phyloP scores from a whole-genome alignment of 805 yeast genomes.

The Yamadazyma ubonensis region DNA sequence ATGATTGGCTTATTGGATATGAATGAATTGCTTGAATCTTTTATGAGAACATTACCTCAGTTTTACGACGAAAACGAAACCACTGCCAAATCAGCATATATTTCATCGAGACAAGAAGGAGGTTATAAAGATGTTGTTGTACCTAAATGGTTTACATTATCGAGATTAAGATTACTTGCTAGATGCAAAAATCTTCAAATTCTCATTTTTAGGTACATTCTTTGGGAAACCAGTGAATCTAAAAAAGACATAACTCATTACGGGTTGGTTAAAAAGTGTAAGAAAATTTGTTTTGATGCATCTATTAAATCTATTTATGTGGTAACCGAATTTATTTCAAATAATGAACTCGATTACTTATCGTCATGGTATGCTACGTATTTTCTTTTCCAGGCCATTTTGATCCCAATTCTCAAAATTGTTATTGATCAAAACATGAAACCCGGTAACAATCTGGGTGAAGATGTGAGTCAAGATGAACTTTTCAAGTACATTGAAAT shows the following conservation, averaged over 20 bases:
- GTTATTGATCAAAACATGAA: constrained; percentile 15
- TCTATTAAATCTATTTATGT: constrained; percentile 16
- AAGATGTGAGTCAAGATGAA: constrained; percentile 12
- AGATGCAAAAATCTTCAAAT: constrained; percentile 19
- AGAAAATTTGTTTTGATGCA: constrained; percentile 17
- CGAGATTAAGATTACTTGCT: constrained; percentile 19
- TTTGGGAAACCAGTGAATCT: constrained; percentile 20
- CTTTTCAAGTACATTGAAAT: constrained; percentile 16
- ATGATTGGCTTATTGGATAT: constrained; percentile 23
- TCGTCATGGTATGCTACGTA: constrained; percentile 21
- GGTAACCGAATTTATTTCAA: constrained; percentile 15
- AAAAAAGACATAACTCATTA: constrained; percentile 16
- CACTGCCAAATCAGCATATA: constrained; percentile 8
- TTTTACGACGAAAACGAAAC: constrained; percentile 18
- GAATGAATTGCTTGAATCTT: constrained; percentile 18
- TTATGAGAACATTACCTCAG: constrained; percentile 15
- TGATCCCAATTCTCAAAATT: constrained; percentile 19
- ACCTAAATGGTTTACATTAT: constrained; percentile 20
- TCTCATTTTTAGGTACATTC: constrained; percentile 20
- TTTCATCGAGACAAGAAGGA: constrained; percentile 3
- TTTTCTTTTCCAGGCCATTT: constrained; percentile 21
- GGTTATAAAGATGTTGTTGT: constrained; percentile 10
- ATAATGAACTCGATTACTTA: constrained; percentile 17
- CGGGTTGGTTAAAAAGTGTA: constrained; percentile 18
- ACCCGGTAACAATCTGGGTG: not conserved